Base-by-base conservation (phyloP, 1,284 basidiomycete species). In the Pseudozyma hubeiensis region DNA sequence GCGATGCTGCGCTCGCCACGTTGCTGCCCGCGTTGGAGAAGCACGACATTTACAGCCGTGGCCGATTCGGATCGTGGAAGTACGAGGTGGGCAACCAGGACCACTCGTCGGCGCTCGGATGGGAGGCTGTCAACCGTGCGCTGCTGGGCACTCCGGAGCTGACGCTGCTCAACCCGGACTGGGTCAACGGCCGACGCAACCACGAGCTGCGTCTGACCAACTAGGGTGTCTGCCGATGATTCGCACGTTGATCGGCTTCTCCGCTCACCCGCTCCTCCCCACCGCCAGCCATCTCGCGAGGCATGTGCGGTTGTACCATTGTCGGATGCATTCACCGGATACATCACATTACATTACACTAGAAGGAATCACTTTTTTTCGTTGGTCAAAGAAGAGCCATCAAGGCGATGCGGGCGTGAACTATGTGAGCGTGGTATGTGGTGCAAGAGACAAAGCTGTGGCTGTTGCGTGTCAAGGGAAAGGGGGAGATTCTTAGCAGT, bases 61-160 rank as follows among this genome's bases (percentile, higher is more conserved):
- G 87, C 40, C 84, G 87, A 51, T 88, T 88, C 77, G 87, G 87
- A n/a, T 86, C 85, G 46, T 88, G 87, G 86, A 86, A 86, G 77
- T 87, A 87, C 79, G 86, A 87, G 79, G 85, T 86, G 9, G 87
- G 87, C 1, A 88, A 88, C 77, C 87, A 88, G 77, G 87, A 88
- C 73, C 87, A 88, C 73, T 86, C 85, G 66, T 87, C 87, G 79
- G 87, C 87, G 85, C 82, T 87, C 29, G 87, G 87, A 30, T 87
- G 87, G 49, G 87, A 88, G 77, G 87, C 87, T 7, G 86, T 86
- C 45, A 87, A 87, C 75, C 83, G 84, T 46, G 84, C 87, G 5
- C 65, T 87, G 8, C 86, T 86, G 51, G 87, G 87, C 41, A 80
- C 83, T 9, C 85, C 85, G 7, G 87, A 87, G 67, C 81, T 87